phyloP scores from a whole-genome alignment of 495 filamentous ascomycete genomes.

The Penicillium ucsense region DNA sequence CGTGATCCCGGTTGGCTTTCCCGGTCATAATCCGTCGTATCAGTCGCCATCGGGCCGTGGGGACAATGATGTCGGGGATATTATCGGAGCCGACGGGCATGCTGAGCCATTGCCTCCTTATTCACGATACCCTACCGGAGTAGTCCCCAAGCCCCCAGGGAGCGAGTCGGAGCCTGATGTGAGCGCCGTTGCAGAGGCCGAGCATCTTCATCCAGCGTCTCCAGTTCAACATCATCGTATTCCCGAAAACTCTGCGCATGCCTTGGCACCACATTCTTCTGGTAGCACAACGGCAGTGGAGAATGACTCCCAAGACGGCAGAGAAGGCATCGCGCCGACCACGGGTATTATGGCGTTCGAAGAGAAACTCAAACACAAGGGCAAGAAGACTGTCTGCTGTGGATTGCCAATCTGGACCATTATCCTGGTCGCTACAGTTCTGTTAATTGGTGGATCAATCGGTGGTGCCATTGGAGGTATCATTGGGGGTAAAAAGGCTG shows the following conservation, averaged over 20 bases:
- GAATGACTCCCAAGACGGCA: constrained; percentile 3
- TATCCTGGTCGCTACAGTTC: constrained; percentile 41
- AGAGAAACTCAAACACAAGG: constrained; percentile 47
- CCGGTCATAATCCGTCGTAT: constrained; percentile 52
- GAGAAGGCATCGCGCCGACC: constrained; percentile 4
- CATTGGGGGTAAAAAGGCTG: constrained; percentile 31
- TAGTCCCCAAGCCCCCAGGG: constrained; percentile 27
- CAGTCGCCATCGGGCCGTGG: constrained; percentile 65
- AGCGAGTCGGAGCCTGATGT: constrained; percentile 17
- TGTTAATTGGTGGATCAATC: constrained; percentile 46
- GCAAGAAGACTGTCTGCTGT: constrained; percentile 49
- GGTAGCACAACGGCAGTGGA: not conserved
- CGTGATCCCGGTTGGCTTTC: constrained; percentile 65
- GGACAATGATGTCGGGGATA: constrained; percentile 73
- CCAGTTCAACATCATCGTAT: constrained; percentile 17
- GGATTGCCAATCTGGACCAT: constrained; percentile 64
- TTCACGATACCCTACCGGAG: constrained; percentile 62
- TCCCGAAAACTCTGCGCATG: constrained; percentile 40
- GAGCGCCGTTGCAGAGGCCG: constrained; percentile 13
- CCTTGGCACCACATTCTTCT: constrained; percentile 14
- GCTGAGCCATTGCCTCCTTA: constrained; percentile 87
- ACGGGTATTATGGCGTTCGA: constrained; percentile 38
- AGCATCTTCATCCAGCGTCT: constrained; percentile 9
- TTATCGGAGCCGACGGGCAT: constrained; percentile 85
- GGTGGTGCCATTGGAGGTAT: constrained; percentile 55